phyloP scores from a whole-genome alignment of 441 rosid species.

The Manihot esculenta region DNA sequence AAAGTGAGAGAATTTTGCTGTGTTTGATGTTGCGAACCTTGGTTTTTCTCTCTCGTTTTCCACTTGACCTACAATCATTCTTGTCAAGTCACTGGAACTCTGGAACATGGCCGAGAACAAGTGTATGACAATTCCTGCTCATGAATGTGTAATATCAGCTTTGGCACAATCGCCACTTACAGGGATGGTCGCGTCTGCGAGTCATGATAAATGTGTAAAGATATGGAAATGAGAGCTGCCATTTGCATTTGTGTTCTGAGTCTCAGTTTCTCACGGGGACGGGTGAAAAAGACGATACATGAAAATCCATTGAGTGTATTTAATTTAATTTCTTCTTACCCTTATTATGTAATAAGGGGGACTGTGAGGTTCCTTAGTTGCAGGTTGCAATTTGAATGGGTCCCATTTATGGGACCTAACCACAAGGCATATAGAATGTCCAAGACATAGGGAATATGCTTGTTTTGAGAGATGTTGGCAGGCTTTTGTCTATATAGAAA shows the following conservation, averaged over 20 bases:
- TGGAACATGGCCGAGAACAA: constrained; percentile 78
- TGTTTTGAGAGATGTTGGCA: neutral
- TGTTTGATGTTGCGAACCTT: constrained; percentile 1
- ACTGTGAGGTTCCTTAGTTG: neutral
- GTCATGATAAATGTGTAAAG: constrained; percentile 88
- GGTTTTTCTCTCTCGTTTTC: neutral
- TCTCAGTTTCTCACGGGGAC: no score
- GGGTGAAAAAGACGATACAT: neutral
- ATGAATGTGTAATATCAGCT: constrained; percentile 76
- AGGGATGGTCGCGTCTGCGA: constrained; percentile 84
- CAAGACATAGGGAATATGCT: neutral
- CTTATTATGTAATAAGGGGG: constrained; percentile 2
- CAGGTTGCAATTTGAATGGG: neutral
- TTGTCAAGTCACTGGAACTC: constrained; percentile 58
- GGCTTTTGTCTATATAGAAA: neutral
- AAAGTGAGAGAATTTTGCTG: neutral
- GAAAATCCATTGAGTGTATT: neutral
- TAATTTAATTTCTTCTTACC: constrained; percentile 10
- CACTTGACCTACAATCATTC: neutral
- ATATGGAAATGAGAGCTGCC: constrained; percentile 61
- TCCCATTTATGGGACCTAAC: neutral
- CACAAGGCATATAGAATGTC: constrained; percentile 3
- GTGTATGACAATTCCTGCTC: constrained; percentile 70
- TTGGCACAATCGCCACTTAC: constrained; percentile 66
- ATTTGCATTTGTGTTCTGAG: neutral